Percentiles rank a stretch among this genome's conserved stretches.
phyloP scores from a whole-genome alignment of 805 yeast genomes.

The Nakazawaea wyomingensis region DNA sequence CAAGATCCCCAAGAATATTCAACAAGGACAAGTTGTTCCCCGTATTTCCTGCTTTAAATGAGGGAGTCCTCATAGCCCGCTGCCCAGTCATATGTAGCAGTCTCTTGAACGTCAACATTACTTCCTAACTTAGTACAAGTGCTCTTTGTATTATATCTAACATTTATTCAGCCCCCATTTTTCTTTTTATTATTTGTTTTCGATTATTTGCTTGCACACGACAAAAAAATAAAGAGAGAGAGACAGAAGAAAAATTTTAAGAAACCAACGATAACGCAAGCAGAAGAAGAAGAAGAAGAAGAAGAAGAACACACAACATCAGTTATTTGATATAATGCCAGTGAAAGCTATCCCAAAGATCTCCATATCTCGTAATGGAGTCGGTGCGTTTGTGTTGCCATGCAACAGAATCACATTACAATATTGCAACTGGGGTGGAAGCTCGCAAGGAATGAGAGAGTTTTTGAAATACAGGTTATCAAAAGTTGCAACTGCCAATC shows the following conservation, averaged over 20 bases:
- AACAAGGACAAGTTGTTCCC: conserved; percentile 35
- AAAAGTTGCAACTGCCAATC: conserved; percentile 52
- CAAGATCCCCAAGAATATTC: conserved; percentile 38
- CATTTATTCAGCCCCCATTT: conserved; percentile 3
- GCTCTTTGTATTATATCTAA: background rate
- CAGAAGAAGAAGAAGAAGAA: too few relatives aligned
- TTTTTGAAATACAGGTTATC: conserved; percentile 51
- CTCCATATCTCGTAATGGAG: conserved; percentile 67
- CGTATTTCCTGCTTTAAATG: conserved; percentile 28
- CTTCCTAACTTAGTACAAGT: background rate
- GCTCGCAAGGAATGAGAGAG: conserved; percentile 76
- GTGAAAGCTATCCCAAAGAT: conserved; percentile 55
- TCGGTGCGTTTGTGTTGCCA: conserved; percentile 67
- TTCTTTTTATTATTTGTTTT: background rate
- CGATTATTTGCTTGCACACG: too few relatives aligned
- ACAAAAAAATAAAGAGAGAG: too few relatives aligned
- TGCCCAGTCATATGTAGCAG: conserved; percentile 1
- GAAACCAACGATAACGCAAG: too few relatives aligned
- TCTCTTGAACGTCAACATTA: conserved; percentile 1
- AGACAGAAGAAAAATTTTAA: background rate
- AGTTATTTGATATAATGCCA: conserved; percentile 41
- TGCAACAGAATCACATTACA: conserved; percentile 73
- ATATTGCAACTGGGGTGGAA: conserved; percentile 95
- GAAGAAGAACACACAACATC: too few relatives aligned
- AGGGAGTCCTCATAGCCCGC: conserved; percentile 8